phyloP scores from a whole-genome alignment of 1,139 yeast genomes.

The Scheffersomyces quercinus region DNA sequence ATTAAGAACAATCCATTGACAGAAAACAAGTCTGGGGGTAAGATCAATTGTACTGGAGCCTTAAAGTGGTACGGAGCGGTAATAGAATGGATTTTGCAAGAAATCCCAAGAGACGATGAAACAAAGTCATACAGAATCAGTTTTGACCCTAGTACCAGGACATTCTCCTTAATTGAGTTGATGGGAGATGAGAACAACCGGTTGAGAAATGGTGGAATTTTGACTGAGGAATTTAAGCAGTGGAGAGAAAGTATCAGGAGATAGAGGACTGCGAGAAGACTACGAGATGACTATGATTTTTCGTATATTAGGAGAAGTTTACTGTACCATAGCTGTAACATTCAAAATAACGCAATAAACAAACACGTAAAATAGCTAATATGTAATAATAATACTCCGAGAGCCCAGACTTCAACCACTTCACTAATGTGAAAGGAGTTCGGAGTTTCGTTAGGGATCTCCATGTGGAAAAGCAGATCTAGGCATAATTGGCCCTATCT shows the following conservation, averaged over 20 bases:
- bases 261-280: too few species aligned
- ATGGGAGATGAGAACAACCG: slow-evolving; percentile 25
- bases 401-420: too few species aligned
- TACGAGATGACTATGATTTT: too few species aligned
- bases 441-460: too few species aligned
- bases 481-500: too few species aligned
- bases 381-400: too few species aligned
- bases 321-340: too few species aligned
- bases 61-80: slow-evolving; percentile 85
- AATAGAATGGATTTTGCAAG: slow-evolving; percentile 69
- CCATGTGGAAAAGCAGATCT: too few species aligned
- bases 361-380: too few species aligned
- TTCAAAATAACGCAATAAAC: too few species aligned
- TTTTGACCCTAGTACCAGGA: slow-evolving; percentile 35
- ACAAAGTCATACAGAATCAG: slow-evolving; percentile 31
- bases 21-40: slow-evolving; percentile 33
- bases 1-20: slow-evolving; percentile 46
- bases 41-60: slow-evolving; percentile 71
- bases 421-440: too few species aligned
- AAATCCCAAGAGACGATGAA: slow-evolving; percentile 51
- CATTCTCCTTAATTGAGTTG: slow-evolving; percentile 31
- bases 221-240: slow-evolving; percentile 55
- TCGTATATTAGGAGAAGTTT: too few species aligned
- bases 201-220: slow-evolving; percentile 39
- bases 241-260: slow-evolving; percentile 49